These are phyloP conservation scores for Microbotryum intermedium DNA, from an alignment of 1,284 basidiomycete species.

Conservation along the genomic window DNA sequence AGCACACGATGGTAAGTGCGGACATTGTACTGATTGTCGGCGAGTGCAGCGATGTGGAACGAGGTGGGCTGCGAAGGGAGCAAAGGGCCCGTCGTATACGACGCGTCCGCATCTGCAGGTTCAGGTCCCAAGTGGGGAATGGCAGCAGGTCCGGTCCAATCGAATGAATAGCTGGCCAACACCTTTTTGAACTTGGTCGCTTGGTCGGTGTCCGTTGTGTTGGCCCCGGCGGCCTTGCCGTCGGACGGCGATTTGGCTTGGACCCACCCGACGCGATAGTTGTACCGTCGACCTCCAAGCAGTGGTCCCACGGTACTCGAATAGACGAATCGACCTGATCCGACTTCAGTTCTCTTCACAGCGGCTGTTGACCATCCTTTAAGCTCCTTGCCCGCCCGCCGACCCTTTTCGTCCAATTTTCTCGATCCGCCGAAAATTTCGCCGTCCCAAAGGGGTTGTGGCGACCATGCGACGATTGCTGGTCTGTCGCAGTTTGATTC, in stretches of 20 bases:
- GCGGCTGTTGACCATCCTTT: not conserved
- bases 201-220: not conserved
- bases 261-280: not conserved
- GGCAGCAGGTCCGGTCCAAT: constrained; percentile 8
- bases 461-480: too few relatives aligned
- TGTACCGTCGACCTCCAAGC: not conserved
- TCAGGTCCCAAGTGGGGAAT: not conserved
- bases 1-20: constrained; percentile 25
- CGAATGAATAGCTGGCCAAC: constrained; percentile 18
- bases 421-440: constrained; percentile 4
- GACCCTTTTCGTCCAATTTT: not conserved
- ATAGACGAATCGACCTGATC: constrained; percentile 17
- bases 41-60: constrained; percentile 26
- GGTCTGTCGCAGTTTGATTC: constrained; percentile 22
- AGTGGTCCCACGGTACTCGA: constrained; percentile 5
- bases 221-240: not conserved
- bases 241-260: too few relatives aligned
- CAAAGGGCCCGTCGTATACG: not conserved
- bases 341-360: not conserved
- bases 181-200: constrained; percentile 3
- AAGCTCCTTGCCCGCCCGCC: not conserved
- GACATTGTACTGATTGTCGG: constrained; percentile 33
- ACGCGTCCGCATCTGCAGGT: not conserved
- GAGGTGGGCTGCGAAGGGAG: constrained; percentile 6
- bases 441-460: too few relatives aligned